These are phyloP conservation scores for Notholithocarpus densiflorus DNA, from an alignment of 306 rosid genomes.

Conservation along the genomic window DNA sequence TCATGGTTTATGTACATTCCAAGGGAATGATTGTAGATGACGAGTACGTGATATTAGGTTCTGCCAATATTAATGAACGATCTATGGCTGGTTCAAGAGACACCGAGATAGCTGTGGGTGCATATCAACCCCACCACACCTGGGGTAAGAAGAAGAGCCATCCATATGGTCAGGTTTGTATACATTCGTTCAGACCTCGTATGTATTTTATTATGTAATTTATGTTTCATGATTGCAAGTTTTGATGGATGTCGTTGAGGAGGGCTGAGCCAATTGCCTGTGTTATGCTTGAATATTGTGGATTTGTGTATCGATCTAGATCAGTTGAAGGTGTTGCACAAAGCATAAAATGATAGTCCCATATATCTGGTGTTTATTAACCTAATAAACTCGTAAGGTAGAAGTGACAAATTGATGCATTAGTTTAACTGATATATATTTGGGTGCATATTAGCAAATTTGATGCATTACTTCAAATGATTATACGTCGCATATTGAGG, in stretches of 20 bases:
- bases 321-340: no score
- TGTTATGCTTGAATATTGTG: no score
- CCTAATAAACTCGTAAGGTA: no score
- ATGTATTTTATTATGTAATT: neutral
- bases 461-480: no score
- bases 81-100: constrained; percentile 91
- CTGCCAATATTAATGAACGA: constrained; percentile 84
- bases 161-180: constrained; percentile 79
- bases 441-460: no score
- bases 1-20: constrained; percentile 85
- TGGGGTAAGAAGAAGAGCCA: constrained; percentile 60
- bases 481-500: no score
- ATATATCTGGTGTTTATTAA: no score
- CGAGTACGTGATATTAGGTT: constrained; percentile 45
- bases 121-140: constrained; percentile 65
- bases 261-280: no score
- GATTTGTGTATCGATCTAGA: no score
- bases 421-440: no score
- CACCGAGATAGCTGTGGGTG: constrained; percentile 94
- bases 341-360: no score
- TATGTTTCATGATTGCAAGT: neutral
- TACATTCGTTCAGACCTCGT: constrained; percentile 1
- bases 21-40: constrained; percentile 63
- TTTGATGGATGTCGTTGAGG: neutral
- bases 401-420: no score